Percentiles rank a stretch among this genome's conserved stretches.
These are phyloP conservation scores for Kazachstania taianensis DNA, from an alignment of 805 yeast species.

Conservation along the genomic window DNA sequence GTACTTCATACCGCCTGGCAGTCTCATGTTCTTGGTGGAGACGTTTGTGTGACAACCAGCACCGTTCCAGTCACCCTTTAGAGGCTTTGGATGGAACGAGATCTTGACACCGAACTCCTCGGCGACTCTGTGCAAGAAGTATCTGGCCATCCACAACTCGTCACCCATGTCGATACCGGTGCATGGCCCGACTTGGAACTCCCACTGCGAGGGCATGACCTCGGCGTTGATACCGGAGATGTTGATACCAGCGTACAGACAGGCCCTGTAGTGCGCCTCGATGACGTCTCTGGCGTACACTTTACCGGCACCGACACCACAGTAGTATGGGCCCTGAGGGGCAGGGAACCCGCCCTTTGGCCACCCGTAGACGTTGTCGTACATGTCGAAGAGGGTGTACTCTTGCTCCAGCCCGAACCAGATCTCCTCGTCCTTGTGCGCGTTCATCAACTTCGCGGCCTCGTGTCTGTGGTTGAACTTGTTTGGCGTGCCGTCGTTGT, in stretches of 20 bases:
- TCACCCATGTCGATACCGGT: constrained; percentile 95
- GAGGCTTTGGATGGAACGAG: constrained; percentile 98
- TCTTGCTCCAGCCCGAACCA: constrained; percentile 99
- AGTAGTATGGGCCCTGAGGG: constrained; percentile 99
- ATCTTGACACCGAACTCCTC: constrained; percentile 99
- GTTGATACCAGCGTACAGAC: constrained; percentile 82
- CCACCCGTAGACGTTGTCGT: constrained; percentile 91
- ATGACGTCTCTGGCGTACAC: constrained; percentile 96
- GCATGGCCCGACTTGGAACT: constrained; percentile 99
- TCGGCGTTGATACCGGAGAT: constrained; percentile 98
- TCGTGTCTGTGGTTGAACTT: constrained; percentile 97
- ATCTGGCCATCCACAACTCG: constrained; percentile 93
- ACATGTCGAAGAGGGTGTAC: constrained; percentile 90
- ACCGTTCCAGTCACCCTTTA: constrained; percentile 99
- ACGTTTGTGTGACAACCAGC: constrained; percentile 99
- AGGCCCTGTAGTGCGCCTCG: constrained; percentile 98
- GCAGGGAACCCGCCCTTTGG: constrained; percentile 99
- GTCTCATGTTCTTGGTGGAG: constrained; percentile 85
- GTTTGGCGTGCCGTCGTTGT: constrained; percentile 98
- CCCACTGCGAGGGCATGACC: constrained; percentile 99
- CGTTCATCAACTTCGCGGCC: constrained; percentile 88
- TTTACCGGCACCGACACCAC: constrained; percentile 99
- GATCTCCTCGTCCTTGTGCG: constrained; percentile 71
- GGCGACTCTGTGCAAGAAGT: constrained; percentile 84
- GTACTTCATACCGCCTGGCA: constrained; percentile 89